Evolutionary conservation across 2,329 filamentous ascomycete species (phyloP).

Genomic region (Coniochaeta sp.): DNA sequence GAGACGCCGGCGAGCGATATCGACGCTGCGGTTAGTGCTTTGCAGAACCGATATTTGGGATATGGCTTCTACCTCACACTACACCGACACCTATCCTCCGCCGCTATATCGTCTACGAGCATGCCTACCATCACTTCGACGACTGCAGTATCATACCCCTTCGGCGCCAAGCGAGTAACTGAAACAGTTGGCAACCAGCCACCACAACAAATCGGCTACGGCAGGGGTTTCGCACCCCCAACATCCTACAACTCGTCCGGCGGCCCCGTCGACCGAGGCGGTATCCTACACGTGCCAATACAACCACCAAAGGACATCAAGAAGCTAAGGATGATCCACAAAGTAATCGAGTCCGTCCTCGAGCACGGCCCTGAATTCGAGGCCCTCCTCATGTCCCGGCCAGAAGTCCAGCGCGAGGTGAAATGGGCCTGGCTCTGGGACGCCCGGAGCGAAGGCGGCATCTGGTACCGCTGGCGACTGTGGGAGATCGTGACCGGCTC

Average conservation of each 20-base stretch:
- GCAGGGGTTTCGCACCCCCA: slow-evolving; percentile 69
- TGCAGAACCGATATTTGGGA: slow-evolving; percentile 81
- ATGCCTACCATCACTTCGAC: slow-evolving; percentile 34
- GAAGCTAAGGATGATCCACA: slow-evolving; percentile 78
- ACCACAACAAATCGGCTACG: slow-evolving; percentile 34
- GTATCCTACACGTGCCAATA: slow-evolving; percentile 62
- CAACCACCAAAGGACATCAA: slow-evolving; percentile 70
- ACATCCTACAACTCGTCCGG: slow-evolving; percentile 53
- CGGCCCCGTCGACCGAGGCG: slow-evolving; percentile 33
- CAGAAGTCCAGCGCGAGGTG: slow-evolving; percentile 77
- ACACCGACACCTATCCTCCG: slow-evolving; percentile 77
- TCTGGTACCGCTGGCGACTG: slow-evolving; percentile 89
- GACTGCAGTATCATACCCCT: slow-evolving; percentile 52
- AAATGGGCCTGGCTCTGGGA: slow-evolving; percentile 96
- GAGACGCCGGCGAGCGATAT: slow-evolving; percentile 80
- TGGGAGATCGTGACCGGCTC: slow-evolving; percentile 78
- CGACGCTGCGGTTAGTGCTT: slow-evolving; percentile 66
- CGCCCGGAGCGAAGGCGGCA: slow-evolving; percentile 65
- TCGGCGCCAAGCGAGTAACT: slow-evolving; percentile 67
- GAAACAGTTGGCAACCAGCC: slow-evolving; percentile 23
- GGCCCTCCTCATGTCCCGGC: slow-evolving; percentile 80
- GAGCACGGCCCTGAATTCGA: slow-evolving; percentile 83
- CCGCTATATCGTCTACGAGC: slow-evolving; percentile 42
- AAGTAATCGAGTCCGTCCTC: slow-evolving; percentile 73
- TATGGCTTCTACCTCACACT: slow-evolving; percentile 76